phyloP scores from a whole-genome alignment of 1,284 basidiomycete species.

The Ustilago cynodontis region DNA sequence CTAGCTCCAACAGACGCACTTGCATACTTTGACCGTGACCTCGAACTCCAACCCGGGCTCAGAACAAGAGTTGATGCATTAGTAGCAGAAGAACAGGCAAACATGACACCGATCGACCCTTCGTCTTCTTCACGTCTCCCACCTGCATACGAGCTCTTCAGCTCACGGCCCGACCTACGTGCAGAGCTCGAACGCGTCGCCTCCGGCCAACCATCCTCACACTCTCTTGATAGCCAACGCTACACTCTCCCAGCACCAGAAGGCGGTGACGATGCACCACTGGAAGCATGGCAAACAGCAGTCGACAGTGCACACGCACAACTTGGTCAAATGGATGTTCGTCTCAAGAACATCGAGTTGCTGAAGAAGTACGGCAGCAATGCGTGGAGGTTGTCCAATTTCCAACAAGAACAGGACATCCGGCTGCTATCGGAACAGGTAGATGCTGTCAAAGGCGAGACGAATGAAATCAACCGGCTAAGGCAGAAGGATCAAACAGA shows the following conservation, averaged over 20 bases:
- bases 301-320: constrained; percentile 85
- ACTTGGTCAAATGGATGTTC: constrained; percentile 86
- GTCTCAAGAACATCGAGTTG: constrained; percentile 86
- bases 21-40: constrained; percentile 93
- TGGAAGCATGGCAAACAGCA: constrained; percentile 83
- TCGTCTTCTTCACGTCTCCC: constrained; percentile 74
- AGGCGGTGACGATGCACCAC: constrained; percentile 75
- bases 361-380: constrained; percentile 82
- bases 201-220: constrained; percentile 73
- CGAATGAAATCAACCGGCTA: constrained; percentile 54
- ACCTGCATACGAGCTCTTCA: constrained; percentile 77
- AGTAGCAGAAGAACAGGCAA: constrained; percentile 78
- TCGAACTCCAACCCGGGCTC: constrained; percentile 80
- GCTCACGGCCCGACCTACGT: constrained; percentile 34
- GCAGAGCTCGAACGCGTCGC: constrained; percentile 63
- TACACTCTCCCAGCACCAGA: constrained; percentile 83
- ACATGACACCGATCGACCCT: constrained; percentile 73
- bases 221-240: constrained; percentile 81
- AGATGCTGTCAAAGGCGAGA: constrained; percentile 32
- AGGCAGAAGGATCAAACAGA: constrained; percentile 74
- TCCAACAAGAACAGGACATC: constrained; percentile 59
- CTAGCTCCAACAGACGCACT: constrained; percentile 77
- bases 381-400: constrained; percentile 56
- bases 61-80: constrained; percentile 81
- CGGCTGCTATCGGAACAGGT: constrained; percentile 20